Base-by-base conservation (phyloP, 768 basidiomycete genomes). In the Trametes maxima region DNA sequence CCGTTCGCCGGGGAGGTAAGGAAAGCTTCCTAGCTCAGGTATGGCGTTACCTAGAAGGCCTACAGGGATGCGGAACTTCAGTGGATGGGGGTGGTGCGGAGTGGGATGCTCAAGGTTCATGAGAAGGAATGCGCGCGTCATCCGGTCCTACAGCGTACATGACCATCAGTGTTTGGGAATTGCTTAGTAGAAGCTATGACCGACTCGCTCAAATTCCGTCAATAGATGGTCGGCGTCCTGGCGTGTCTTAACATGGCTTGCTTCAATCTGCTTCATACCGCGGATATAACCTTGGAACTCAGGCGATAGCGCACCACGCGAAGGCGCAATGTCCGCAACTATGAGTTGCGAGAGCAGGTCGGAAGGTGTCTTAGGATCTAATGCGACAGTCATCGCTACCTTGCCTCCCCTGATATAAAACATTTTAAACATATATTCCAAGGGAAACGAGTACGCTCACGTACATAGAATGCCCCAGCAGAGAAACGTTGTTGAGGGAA, bases 401-500 rank as follows among this genome's bases (percentile, higher is more conserved):
- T 94, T 95, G 21, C 92, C 94, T 52, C 94, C 94, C 92, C 91
- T 94, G n/a, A 7, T 5, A 21, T 16, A 5, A 13, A 44, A 40
- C 13, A 43, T 13, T 12, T 5, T 39, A 12, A 39, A 37, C 8
- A 22, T 22, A 17, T 35, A 12, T 1, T 22, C 12, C 5, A n/a
- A 35, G 21, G 21, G n/a, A 21, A 35, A 21, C 54, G 43, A 28
- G 24, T 16, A 22, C 25, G 21, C 14, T 1, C 28, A 77, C 89
- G 56, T 65, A 94, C 94, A 96, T 95, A 2, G 94, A 95, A 71
- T 96, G 95, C 0, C 95, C 95, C 3, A 96, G 76, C 4, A 97
- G 79, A 2, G 90, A 84, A 17, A 95, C 81, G 17, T 88, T 77
- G 2, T 77, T 76, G 42, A 92, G 71, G 0, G 76, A 76, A 49